Base-by-base conservation (phyloP, 169 alveolate species). In the Miamiensis avidus region DNA sequence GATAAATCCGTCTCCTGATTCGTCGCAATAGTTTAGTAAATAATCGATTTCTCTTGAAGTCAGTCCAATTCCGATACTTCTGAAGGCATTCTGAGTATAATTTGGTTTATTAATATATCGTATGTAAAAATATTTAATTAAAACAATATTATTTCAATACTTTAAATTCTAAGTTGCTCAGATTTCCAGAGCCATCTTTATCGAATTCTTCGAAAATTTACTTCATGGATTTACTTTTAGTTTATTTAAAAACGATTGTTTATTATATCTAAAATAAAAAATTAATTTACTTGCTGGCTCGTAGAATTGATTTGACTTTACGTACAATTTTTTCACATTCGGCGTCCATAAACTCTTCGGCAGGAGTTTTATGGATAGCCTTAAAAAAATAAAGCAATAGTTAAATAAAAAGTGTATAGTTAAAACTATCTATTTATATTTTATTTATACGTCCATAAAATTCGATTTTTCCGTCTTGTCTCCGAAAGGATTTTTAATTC, bases 31-130 rank as follows among this genome's bases (percentile, higher is more conserved):
- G 65, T 79, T 81, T 81, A 92, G 84, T 25, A 94, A 75, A 83
- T 91, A 86, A 84, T 94, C 96, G 0, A 94, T 92, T 89, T 94
- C 97, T 81, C 88, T 90, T 28, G 94, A 90, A 25, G 94, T 91
- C 34, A 94, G 78, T n/a, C 94, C 94, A 0, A 94, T 30, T 73
- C 89, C 88, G 34, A 94, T 88, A 33, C 83, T 82, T 84, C 93
- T 89, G 49, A 94, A 83, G 82, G 93, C 93, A 82, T 92, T 87
- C 69, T 49, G 20, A 49, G 20, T 11, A 49, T 11, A 49, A 49
- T n/a, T n/a, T n/a, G n/a, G n/a, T n/a, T n/a, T n/a, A n/a, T n/a
- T n/a, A n/a, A n/a, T n/a, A n/a, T n/a, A n/a, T n/a, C n/a, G n/a
- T n/a, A n/a, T n/a, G n/a, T n/a, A n/a, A n/a, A n/a, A n/a, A n/a